Base-by-base conservation (phyloP, 768 basidiomycete species). In the Suillus tomentosus region DNA sequence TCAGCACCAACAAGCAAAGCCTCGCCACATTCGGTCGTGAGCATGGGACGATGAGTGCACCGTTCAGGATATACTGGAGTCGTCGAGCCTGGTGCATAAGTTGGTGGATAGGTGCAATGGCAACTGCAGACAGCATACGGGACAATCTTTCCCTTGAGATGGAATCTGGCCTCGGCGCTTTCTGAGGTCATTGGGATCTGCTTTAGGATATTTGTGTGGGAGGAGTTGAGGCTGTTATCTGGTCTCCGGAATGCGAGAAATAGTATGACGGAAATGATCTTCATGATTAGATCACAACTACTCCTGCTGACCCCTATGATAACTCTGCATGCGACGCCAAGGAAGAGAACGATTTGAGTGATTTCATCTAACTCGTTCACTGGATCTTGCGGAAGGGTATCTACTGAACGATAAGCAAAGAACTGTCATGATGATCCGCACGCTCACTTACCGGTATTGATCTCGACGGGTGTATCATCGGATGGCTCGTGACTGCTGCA, bases 251-350 rank as follows among this genome's bases (percentile, higher is more conserved):
- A 55, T 5, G 22, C 27, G 9, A 62, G 27, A 40, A 37, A 55
- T 4, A 55, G 54, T 53, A 55, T 24, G 15, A 60, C 9, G 34
- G 58, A 40, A 10, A 60, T 40, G 14, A 60, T 60, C 27, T 42
- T 60, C 27, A 60, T 45, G n/a, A 31, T 42, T 60, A 60, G 71
- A 34, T 73, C 62, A 19, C 62, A 54, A 0, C 55, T 61, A 6
- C 9, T 13, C 2, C 10, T 40, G 15, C 69, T 51, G 19, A 74
- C 57, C 6, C 67, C 66, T 56, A 72, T 64, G 13, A 76, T 34
- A 10, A 69, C 34, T 51, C 45, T 47, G 45, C 45, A 47, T 47
- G 9, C 4, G 3, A 47, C 10, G 7, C n/a, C 8, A n/a, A 47
- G 45, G n/a, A 47, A 47, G 19, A 47, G 45, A 13, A 47, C 3